Evolutionary conservation across 176 grass and related monocot species (phyloP), one percentile per base, ranked within the genome.

Genomic region (Puya raimondii): DNA sequence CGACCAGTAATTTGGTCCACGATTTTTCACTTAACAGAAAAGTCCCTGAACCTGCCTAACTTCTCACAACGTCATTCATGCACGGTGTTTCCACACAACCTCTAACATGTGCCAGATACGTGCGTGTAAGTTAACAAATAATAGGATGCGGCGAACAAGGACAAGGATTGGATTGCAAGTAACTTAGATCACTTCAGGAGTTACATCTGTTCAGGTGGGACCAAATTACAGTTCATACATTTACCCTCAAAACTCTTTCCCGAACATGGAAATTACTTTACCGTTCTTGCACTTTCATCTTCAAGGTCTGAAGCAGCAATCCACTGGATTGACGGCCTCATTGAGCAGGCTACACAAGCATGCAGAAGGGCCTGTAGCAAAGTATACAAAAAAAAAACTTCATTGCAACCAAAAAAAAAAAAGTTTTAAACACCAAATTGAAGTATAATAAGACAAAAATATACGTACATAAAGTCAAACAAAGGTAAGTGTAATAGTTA

Each of bases 301-400:
- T 97, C 94, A 50, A 97, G 94, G 78, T 97, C 94, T 75, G 89
- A 97, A 76, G 89, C 89, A 77, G 86, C 81, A 70, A 97, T 89
- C 89, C 93, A 97, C 85, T 97, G 81, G 74, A 97, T 79, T 29
- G 81, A 90, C 72, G 93, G 80, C 75, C 75, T 92, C 67, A 83
- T 74, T 64, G 86, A 92, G 66, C 89, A 89, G 25, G 93, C 81
- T 72, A 84, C 84, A 71, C 80, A 84, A 10, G 94, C 84, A 90
- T 92, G 89, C 57, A 97, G 69, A 73, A 97, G 84, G 73, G 94
- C 94, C 94, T 97, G 74, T 59, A 80, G 82, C 0, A 80, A 82
- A 61, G n/a, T 61, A 57, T 17, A 61, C 17, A 16, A 61, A 18
- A 16, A 61, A 18, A 61, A 7, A 1, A 2, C 16, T 16, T 42